Percentiles rank a stretch among this genome's conserved stretches.
Evolutionary conservation across 805 yeast species (phyloP).

Genomic region (Citeromyces nyonsensis): DNA sequence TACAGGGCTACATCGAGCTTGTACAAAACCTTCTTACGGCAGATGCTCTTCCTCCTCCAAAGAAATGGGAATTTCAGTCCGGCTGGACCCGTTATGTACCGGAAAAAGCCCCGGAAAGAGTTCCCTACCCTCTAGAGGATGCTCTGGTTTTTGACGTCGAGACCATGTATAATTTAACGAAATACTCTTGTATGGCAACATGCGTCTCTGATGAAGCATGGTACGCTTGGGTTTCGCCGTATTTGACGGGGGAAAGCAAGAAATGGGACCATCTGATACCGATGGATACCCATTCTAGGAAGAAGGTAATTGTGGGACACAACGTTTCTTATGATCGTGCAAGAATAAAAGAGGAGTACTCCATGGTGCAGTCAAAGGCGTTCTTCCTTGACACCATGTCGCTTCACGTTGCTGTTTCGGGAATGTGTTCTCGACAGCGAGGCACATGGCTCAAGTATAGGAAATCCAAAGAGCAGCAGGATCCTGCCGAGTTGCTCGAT

Average conservation of each 20-base stretch:
- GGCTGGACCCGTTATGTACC: slow-evolving; percentile 76
- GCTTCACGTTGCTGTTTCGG: slow-evolving; percentile 76
- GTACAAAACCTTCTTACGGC: slow-evolving; percentile 25
- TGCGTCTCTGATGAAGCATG: slow-evolving; percentile 70
- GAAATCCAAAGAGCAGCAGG: slow-evolving; percentile 7
- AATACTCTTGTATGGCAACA: slow-evolving; percentile 67
- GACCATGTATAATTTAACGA: slow-evolving; percentile 59
- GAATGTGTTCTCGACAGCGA: slow-evolving; percentile 87
- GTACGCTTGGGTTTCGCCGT: slow-evolving; percentile 94
- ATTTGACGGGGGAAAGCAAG: slow-evolving; percentile 38
- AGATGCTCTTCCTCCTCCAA: slow-evolving; percentile 18
- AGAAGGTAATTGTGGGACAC: slow-evolving; percentile 71
- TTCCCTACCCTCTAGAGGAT: slow-evolving; percentile 56
- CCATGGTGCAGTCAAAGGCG: slow-evolving; percentile 45
- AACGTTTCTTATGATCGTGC: slow-evolving; percentile 88
- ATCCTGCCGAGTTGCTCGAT: slow-evolving; percentile 14
- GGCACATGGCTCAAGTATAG: slow-evolving; percentile 55
- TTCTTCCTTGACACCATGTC: slow-evolving; percentile 89
- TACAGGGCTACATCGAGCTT: slow-evolving; percentile 43
- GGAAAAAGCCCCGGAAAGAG: slow-evolving; percentile 36
- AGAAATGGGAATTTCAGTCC: slow-evolving; percentile 35
- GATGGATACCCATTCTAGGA: slow-evolving; percentile 29
- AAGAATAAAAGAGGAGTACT: slow-evolving; percentile 72
- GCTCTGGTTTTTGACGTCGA: slow-evolving; percentile 83
- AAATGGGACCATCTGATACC: slow-evolving; percentile 60